Base-by-base conservation (phyloP, 352 stramenopile genomes). In the Phytophthora pluvialis region DNA sequence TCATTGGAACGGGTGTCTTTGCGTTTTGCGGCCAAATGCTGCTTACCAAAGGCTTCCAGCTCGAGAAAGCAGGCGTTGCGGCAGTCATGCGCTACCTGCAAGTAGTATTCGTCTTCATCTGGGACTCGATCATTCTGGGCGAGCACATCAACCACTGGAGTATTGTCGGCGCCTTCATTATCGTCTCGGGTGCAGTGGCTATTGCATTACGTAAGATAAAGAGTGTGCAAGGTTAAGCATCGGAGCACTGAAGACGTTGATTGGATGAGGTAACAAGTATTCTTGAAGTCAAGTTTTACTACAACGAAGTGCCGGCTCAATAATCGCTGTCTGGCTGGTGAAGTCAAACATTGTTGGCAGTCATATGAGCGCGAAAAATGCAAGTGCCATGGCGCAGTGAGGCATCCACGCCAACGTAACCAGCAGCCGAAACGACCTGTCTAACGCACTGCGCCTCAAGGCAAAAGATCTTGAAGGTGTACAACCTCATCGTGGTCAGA, bases 21-120 rank as follows among this genome's bases (percentile, higher is more conserved):
- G 73, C 67, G 0, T 92, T 89, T 45, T 18, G 83, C 4, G 80
- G 79, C 1, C 81, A 92, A 59, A 48, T 86, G 39, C 71, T 74
- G 36, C 76, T 92, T 29, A 90, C 83, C 4, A 77, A 75, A 38
- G 83, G 83, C n/a, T 85, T 92, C 56, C 81, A 92, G 58, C 63
- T 89, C 10, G 83, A 90, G 49, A 81, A 88, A 52, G 77, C 75
- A 2, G 83, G 81, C 13, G 50, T 86, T 16, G 83, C 83, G 1
- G 79, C 81, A 8, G 77, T 86, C 13, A 89, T 90, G 81, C 79
- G 81, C 12, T 89, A 78, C 16, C 21, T 88, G 47, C 75, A 91
- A 69, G 70, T 91, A 9, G 68, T 90, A 1, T 91, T 88, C 32
- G 81, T 91, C 36, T 80, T 91, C 25, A 50, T 88, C 3, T 75